A percentile compares a stretch with the other conserved stretches of the same genome.
Evolutionary conservation across 2,329 filamentous ascomycete genomes (phyloP).

Genomic region (Oidium heveae): DNA sequence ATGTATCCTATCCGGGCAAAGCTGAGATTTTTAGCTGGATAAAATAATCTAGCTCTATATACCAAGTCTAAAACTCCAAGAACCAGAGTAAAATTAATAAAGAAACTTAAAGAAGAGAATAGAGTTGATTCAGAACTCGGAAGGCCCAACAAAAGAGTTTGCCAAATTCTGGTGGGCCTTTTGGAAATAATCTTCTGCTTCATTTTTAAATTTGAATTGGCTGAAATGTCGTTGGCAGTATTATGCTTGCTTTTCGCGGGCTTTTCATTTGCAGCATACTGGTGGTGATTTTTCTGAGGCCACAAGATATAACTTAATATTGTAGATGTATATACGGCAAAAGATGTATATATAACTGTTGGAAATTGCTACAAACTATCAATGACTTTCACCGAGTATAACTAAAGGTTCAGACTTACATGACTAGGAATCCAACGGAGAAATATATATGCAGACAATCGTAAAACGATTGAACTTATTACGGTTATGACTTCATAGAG

Average conservation of each 20-base stretch:
- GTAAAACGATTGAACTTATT: constrained; percentile 22
- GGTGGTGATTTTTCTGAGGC: constrained; percentile 29
- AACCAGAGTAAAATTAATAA: constrained; percentile 46
- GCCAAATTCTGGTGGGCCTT: constrained; percentile 28
- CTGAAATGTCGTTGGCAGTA: constrained; percentile 11
- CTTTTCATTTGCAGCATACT: constrained; percentile 32
- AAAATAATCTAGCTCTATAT: constrained; percentile 42
- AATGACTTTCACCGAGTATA: not conserved
- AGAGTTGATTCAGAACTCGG: constrained; percentile 46
- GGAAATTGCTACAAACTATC: constrained; percentile 13
- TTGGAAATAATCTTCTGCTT: constrained; percentile 19
- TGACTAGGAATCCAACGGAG: constrained; percentile 26
- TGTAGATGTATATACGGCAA: constrained; percentile 38
- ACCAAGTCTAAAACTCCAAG: constrained; percentile 52
- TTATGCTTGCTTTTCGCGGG: constrained; percentile 20
- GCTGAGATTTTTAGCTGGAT: constrained; percentile 50
- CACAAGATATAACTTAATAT: constrained; percentile 35
- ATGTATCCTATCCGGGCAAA: constrained; percentile 78
- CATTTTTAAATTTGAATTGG: constrained; percentile 10
- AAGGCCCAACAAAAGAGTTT: constrained; percentile 47
- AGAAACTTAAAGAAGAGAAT: constrained; percentile 39
- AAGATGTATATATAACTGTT: constrained; percentile 29
- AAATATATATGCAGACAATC: constrained; percentile 28
- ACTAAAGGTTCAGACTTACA: constrained; percentile 6
- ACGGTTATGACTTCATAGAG: not conserved